Evolutionary conservation across 148 eudicot genomes (phyloP).

Genomic region (Talinum fruticosum): DNA sequence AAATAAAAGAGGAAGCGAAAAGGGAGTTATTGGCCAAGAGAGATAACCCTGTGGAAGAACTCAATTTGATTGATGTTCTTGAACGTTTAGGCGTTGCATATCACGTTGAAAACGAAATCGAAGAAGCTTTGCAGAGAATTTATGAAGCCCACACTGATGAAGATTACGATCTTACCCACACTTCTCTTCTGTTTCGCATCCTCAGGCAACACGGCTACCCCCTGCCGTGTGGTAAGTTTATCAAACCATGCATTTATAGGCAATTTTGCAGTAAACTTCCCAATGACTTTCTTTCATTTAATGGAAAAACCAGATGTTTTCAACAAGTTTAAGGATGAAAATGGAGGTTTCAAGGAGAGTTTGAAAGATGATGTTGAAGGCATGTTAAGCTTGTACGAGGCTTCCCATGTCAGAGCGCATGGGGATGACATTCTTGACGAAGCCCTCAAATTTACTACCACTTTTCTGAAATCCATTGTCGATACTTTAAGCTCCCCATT

Average conservation of each 20-base stretch:
- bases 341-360: slow-evolving; percentile 20
- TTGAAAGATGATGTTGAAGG: slow-evolving; percentile 11
- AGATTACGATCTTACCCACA: slow-evolving; percentile 24
- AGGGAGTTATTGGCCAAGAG: slow-evolving; percentile 18
- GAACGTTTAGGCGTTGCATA: slow-evolving; percentile 49
- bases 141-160: slow-evolving; percentile 1
- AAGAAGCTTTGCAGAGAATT: slow-evolving; percentile 19
- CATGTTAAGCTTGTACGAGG: slow-evolving; percentile 34
- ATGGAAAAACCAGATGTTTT: slow-evolving; percentile 31
- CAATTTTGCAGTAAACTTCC: no score
- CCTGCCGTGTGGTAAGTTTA: slow-evolving; percentile 25
- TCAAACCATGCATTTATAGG: no score
- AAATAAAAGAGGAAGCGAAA: slow-evolving; percentile 31
- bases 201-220: slow-evolving; percentile 28
- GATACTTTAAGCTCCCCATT: slow-evolving; percentile 13
- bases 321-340: slow-evolving; percentile 23
- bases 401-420: slow-evolving; percentile 18
- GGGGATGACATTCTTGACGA: slow-evolving; percentile 34
- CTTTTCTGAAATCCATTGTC: slow-evolving; percentile 20
- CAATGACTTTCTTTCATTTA: no score
- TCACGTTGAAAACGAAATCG: slow-evolving; percentile 47
- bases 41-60: slow-evolving; percentile 15
- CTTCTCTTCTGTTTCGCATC: slow-evolving; percentile 42
- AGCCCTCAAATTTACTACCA: slow-evolving; percentile 26
- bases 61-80: slow-evolving; percentile 37